phyloP scores from a whole-genome alignment of 768 basidiomycete genomes.

The Suillus subaureus region DNA sequence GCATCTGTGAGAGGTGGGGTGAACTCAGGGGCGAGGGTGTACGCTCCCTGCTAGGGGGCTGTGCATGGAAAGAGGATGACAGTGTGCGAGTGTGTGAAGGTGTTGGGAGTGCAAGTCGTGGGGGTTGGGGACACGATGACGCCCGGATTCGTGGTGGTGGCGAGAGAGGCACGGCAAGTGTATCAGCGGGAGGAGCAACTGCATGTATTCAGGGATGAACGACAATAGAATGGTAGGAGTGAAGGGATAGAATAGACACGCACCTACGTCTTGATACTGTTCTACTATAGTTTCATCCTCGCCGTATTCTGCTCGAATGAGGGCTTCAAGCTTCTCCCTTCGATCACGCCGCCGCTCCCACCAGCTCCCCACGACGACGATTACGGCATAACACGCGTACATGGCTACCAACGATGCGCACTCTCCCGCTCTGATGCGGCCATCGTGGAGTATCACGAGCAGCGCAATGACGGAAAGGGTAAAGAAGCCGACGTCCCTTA shows the following conservation, averaged over 20 bases:
- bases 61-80: slow-evolving; percentile 7
- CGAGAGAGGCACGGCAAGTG: slow-evolving; percentile 21
- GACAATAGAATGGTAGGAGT: neutral
- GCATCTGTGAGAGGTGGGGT: slow-evolving; percentile 53
- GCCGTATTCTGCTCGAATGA: slow-evolving; percentile 61
- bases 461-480: slow-evolving; percentile 78
- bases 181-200: slow-evolving; percentile 14
- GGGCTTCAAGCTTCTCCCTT: slow-evolving; percentile 47
- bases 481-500: slow-evolving; percentile 96
- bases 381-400: slow-evolving; percentile 75
- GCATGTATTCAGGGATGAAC: slow-evolving; percentile 9
- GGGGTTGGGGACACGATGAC: slow-evolving; percentile 37
- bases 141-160: slow-evolving; percentile 44
- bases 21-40: slow-evolving; percentile 52
- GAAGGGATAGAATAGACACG: slow-evolving; percentile 42
- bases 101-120: slow-evolving; percentile 42
- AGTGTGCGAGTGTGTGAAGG: slow-evolving; percentile 39
- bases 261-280: slow-evolving; percentile 45
- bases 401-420: slow-evolving; percentile 67
- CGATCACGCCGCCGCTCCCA: slow-evolving; percentile 61
- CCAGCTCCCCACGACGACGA: slow-evolving; percentile 81
- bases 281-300: slow-evolving; percentile 42
- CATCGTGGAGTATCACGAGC: slow-evolving; percentile 77
- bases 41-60: slow-evolving; percentile 33
- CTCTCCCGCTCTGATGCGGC: slow-evolving; percentile 71